A percentile compares a stretch with the other conserved stretches of the same genome.
Evolutionary conservation across 352 stramenopile genomes (phyloP).

Genomic region (Phytophthora pluvialis): DNA sequence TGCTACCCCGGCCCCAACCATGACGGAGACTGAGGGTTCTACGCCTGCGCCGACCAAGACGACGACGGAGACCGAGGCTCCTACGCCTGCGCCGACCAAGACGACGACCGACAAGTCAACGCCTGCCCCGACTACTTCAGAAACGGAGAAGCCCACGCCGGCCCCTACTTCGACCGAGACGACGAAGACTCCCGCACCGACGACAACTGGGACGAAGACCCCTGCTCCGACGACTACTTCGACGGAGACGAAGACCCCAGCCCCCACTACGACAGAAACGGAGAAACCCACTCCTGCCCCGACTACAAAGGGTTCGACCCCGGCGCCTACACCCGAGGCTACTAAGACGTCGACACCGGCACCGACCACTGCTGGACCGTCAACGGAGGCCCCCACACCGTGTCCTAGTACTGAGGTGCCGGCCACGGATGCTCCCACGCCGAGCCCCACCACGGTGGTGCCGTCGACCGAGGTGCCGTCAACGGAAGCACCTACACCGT

Average conservation of each 20-base stretch:
- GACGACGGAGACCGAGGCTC: not conserved
- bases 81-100: conserved; percentile 12
- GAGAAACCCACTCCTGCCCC: conserved; percentile 7
- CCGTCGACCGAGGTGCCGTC: conserved; percentile 1
- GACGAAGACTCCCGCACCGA: conserved; percentile 9
- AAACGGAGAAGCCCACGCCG: conserved; percentile 1
- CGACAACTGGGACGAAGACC: not conserved
- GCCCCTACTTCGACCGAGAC: conserved; percentile 9
- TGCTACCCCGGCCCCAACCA: conserved; percentile 3
- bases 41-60: conserved; percentile 6
- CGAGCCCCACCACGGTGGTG: conserved; percentile 10
- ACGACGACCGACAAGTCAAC: conserved; percentile 5
- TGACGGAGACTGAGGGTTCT: not conserved
- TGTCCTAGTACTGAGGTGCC: conserved; percentile 21
- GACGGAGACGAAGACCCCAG: conserved; percentile 4
- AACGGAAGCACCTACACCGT: conserved; percentile 11
- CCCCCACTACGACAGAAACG: not conserved
- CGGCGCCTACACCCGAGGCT: conserved; percentile 22
- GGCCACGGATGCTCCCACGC: conserved; percentile 10
- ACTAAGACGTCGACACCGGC: conserved; percentile 34
- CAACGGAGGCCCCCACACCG: conserved; percentile 23
- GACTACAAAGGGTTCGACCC: conserved; percentile 22
- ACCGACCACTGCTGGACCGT: conserved; percentile 24
- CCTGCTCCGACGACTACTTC: conserved; percentile 7
- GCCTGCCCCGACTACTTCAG: conserved; percentile 5